Evolutionary conservation across 495 filamentous ascomycete genomes (phyloP).

Genomic region (Podospora anserina): DNA sequence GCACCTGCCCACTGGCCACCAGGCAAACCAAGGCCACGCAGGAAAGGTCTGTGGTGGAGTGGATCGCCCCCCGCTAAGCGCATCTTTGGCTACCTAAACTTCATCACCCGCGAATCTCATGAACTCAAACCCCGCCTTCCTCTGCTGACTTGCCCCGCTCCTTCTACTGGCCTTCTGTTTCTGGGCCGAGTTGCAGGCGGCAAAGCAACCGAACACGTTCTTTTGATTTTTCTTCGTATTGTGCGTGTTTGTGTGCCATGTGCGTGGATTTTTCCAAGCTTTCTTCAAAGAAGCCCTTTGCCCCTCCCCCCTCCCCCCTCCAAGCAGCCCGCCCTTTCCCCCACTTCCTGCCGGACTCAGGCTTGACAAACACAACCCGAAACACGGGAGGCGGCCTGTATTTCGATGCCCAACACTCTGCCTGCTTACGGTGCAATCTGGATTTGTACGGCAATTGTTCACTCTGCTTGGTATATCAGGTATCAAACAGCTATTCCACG

Average conservation of each 20-base stretch:
- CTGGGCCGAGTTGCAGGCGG: not conserved
- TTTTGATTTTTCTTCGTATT: not conserved
- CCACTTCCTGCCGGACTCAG: not conserved
- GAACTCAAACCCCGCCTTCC: not conserved
- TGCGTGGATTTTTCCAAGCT: not conserved
- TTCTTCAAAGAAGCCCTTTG: not conserved
- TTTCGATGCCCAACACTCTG: not conserved
- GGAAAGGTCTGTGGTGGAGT: constrained; percentile 1
- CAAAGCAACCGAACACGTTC: constrained; percentile 2
- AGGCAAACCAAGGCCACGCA: constrained; percentile 5
- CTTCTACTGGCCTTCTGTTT: not conserved
- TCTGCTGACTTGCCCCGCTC: constrained; percentile 6
- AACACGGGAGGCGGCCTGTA: not conserved
- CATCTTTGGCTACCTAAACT: not conserved
- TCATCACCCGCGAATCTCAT: not conserved
- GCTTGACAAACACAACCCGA: not conserved
- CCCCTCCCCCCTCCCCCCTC: too few relatives aligned
- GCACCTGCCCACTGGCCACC: not conserved
- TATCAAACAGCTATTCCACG: not conserved
- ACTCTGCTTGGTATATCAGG: too few relatives aligned
- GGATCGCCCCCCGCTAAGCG: constrained; percentile 11
- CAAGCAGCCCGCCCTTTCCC: too few relatives aligned
- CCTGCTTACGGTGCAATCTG: not conserved
- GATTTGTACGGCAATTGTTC: too few relatives aligned
- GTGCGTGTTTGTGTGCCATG: not conserved